These are phyloP conservation scores for Coemansia reversa DNA, from an alignment of 192 early-diverging fungal species.

Conservation along the genomic window DNA sequence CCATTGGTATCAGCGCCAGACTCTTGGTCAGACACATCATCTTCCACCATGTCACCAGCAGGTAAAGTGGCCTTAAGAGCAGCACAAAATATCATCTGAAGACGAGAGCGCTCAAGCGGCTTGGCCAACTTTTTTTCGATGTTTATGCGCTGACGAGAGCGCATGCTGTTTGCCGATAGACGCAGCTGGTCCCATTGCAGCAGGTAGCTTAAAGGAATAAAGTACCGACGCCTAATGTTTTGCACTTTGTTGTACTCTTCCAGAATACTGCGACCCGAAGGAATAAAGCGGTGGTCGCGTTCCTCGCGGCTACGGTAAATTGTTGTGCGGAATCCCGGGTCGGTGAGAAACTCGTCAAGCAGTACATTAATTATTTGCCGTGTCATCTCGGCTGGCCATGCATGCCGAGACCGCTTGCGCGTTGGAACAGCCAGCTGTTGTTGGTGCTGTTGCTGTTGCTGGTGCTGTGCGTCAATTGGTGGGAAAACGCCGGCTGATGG, in stretches of 20 bases:
- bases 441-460: not conserved
- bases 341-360: constrained; percentile 42
- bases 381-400: constrained; percentile 46
- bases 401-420: constrained; percentile 49
- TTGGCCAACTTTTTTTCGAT: constrained; percentile 52
- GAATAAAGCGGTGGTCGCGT: constrained; percentile 38
- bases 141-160: constrained; percentile 16
- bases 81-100: constrained; percentile 39
- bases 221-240: constrained; percentile 43
- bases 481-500: not conserved
- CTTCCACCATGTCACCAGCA: not conserved
- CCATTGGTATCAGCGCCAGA: constrained; percentile 4
- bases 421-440: constrained; percentile 3
- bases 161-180: not conserved
- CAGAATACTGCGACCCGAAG: constrained; percentile 37
- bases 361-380: constrained; percentile 50
- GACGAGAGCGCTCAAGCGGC: constrained; percentile 31
- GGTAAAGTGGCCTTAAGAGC: constrained; percentile 1
- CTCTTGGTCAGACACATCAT: constrained; percentile 8
- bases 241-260: constrained; percentile 55
- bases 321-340: constrained; percentile 40
- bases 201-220: constrained; percentile 51
- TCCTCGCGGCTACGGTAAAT: constrained; percentile 54
- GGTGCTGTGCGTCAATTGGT: not conserved
- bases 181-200: constrained; percentile 48